Base-by-base conservation (phyloP, 164 flowering plant genomes). In the Akebia trifoliata region DNA sequence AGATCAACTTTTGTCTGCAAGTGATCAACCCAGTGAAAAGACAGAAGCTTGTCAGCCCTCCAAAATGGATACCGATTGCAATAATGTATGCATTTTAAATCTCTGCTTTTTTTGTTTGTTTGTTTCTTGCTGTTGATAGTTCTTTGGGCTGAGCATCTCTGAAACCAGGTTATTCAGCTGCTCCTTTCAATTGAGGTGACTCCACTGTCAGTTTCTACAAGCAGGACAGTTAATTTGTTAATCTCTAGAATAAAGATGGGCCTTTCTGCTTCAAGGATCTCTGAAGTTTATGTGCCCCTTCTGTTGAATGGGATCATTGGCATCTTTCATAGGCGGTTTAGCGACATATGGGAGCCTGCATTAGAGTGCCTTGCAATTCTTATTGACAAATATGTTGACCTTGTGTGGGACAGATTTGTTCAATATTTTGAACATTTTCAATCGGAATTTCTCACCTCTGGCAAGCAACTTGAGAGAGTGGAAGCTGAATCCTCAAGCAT, bases 271-370 rank as follows among this genome's bases (percentile, higher is more conserved):
- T 81, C 61, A 44, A 76, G 78, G 70, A 59, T 85, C 48, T 42
- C 81, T 59, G 85, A 84, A 55, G 57, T 57, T 54, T 81, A 83
- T 71, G 35, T 79, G 14, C 75, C 82, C 3, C 62, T 80, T 68
- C 64, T 80, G 46, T 68, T 90, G 56, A 73, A 72, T 75, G 95
- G 93, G 51, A 63, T 84, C 34, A 60, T 94, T 69, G 99, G 99
- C 30, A 70, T 94, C n/a, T 69, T 94, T 47, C 79, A 87, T 59
- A 94, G 81, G 62, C 84, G 90, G 8, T 90, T 90, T 69, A 75
- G 73, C 47, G 67, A 70, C 69, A 56, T 83, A n/a, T 86, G 93
- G 89, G 68, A 60, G 59, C 82, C 96, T 42, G 82, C 87, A 43
- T 25, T 72, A 21, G 86, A 90, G 55, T 90, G 95, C 68, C 84